Base-by-base conservation (phyloP, 805 yeast genomes). In the Komagataella kurtzmanii region DNA sequence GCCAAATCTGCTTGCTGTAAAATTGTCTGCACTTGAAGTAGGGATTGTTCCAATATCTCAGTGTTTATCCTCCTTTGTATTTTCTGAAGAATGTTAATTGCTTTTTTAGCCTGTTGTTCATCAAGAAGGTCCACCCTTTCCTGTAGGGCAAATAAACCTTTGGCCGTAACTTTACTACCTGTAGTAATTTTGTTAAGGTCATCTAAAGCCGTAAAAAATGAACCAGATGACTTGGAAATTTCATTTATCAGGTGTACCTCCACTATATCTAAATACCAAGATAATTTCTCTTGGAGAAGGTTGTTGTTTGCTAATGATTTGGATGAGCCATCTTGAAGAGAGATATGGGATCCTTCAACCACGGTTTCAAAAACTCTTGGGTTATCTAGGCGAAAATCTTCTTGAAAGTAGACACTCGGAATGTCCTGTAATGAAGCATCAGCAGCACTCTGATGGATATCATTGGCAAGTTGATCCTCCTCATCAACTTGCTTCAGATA, bases 281-380 rank as follows among this genome's bases (percentile, higher is more conserved):
- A 85, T 40, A 91, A 69, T 60, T 80, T 81, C 47, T 88, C 95
- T 59, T 85, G 96, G 17, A 90, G 64, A 19, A 73, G 68, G 7
- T 80, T 71, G 59, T 79, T 77, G 56, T 79, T 73, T 6, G 76
- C 72, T 12, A 78, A 61, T 6, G 71, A 67, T 47, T 73, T 72
- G 52, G 49, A 64, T 18, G 57, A 63, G 52, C 54, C 67, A 8
- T 61, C 63, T 45, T 64, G 61, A 17, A 71, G 62, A 5, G 69
- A 53, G 18, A 79, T 68, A 17, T 76, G 75, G 2, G 79, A 68
- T 45, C 76, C 77, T 47, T 81, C 88, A 12, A 85, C 74, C 2
- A 90, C 96, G 53, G 77, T 71, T 52, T 81, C 80, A 64, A 91
- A 91, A 1, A 83, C 74, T 52, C 96, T 74, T 6, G 97, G 97